Base-by-base conservation (phyloP, 176 grass and related monocot species). In the Neostapfia colusana region DNA sequence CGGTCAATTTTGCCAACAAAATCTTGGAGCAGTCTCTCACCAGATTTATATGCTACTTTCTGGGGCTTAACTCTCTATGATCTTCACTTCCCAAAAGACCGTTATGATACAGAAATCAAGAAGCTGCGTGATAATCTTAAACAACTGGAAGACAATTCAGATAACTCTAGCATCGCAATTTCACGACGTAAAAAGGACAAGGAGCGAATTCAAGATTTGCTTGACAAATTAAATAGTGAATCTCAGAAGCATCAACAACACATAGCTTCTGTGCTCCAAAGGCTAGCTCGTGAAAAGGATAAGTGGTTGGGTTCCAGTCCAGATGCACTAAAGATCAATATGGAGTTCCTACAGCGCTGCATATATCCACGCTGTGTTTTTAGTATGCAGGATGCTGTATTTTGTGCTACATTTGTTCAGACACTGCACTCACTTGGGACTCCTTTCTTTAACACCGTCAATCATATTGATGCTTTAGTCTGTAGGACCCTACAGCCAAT, bases 51-150 rank as follows among this genome's bases (percentile, higher is more conserved):
- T 89, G 83, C 87, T 73, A 95, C 92, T 76, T 99, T 99, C 74
- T 99, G 96, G 96, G 92, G 96, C 36, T 85, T 99, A 82, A 95
- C 96, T 37, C 89, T 99, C 6, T 99, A 99, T 81, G 96, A 99
- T 66, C 92, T 99, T 67, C 76, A 89, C 70, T 89, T 95, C 42
- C 96, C 92, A 60, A 95, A 90, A 99, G 84, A 81, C 26, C 85
- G 96, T 46, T 99, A 99, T 55, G 96, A 99, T 64, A 80, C 92
- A 85, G 96, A 99, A 87, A 88, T 92, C 27, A 86, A 80, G 66
- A 99, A 99, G 72, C 81, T 95, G 59, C 96, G 90, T 81, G 80
- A 84, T 70, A 91, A 93, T 79, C 89, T 99, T 63, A 99, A 99
- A 90, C 82, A 93, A 63, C 74, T 99, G 37, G 96, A 99, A 73